Conservation (phyloP, 345 rosid genomes). For the Cochlearia excelsa region DNA sequence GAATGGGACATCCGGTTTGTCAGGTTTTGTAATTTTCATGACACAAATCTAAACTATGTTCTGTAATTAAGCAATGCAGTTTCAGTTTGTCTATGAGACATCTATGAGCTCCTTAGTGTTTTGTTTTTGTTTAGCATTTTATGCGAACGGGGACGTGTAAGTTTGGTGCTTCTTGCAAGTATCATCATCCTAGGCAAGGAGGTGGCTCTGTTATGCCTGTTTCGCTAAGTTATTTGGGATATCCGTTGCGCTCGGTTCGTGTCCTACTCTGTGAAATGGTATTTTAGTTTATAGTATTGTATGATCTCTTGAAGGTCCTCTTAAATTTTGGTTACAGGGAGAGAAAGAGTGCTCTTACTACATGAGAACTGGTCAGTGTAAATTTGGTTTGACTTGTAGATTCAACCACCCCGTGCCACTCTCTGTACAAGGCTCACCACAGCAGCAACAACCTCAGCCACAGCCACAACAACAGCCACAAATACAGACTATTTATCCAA, state of each 20-base stretch:
- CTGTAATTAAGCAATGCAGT: slow-evolving; percentile 19
- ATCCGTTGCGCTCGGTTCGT: slow-evolving; percentile 89
- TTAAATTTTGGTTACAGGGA: slow-evolving; percentile 47
- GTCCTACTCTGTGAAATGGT: background rate
- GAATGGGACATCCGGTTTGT: slow-evolving; percentile 75
- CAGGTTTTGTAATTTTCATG: slow-evolving; percentile 54
- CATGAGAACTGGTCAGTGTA: slow-evolving; percentile 87
- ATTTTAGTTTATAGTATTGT: background rate
- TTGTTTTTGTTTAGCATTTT: slow-evolving; percentile 51
- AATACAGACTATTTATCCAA: slow-evolving; percentile 42
- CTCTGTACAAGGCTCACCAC: slow-evolving; percentile 44
- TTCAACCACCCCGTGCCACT: slow-evolving; percentile 88
- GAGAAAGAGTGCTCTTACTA: slow-evolving; percentile 93
- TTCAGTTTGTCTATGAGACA: background rate
- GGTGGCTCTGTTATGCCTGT: slow-evolving; percentile 56
- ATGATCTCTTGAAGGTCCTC: slow-evolving; percentile 2
- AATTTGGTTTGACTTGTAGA: slow-evolving; percentile 86
- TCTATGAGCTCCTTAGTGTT: background rate
- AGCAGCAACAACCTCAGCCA: slow-evolving; percentile 22
- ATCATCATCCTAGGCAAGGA: slow-evolving; percentile 87
- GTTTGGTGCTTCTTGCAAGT: slow-evolving; percentile 92
- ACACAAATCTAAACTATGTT: slow-evolving; percentile 2
- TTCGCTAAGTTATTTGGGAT: slow-evolving; percentile 64
- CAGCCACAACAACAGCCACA: slow-evolving; percentile 39
- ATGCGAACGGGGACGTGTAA: slow-evolving; percentile 93